phyloP scores from a whole-genome alignment of 345 rosid genomes.

The Psidium guajava region DNA sequence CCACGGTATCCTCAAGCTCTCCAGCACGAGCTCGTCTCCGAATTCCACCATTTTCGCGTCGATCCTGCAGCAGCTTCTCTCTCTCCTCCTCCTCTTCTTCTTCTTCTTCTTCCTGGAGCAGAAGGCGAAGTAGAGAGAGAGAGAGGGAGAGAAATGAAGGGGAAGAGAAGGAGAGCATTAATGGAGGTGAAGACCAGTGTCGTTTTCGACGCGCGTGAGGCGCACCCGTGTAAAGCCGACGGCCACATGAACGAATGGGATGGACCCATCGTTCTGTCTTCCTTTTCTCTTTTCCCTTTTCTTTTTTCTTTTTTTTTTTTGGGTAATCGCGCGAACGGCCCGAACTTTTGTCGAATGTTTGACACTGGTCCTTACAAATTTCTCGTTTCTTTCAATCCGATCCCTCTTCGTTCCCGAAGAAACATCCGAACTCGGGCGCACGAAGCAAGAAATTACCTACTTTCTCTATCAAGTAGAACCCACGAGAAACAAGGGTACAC shows the following conservation, averaged over 20 bases:
- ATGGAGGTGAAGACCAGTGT: not conserved
- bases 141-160: not conserved
- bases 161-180: not conserved
- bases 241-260: not conserved
- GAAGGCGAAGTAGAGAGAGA: not conserved
- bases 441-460: not conserved
- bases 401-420: too few relatives aligned
- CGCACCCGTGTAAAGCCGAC: not conserved
- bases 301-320: too few relatives aligned
- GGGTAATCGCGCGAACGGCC: too few relatives aligned
- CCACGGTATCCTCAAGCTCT: slow-evolving; percentile 59
- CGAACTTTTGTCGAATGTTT: too few relatives aligned
- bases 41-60: slow-evolving; percentile 25
- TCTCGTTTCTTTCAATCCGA: too few relatives aligned
- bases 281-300: too few relatives aligned
- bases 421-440: not conserved
- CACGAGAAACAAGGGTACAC: not conserved
- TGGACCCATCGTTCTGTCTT: too few relatives aligned
- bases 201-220: not conserved
- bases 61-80: not conserved
- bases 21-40: slow-evolving; percentile 43
- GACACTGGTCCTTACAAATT: too few relatives aligned
- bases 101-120: not conserved
- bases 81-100: not conserved
- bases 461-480: not conserved